Percentiles rank a stretch among this genome's conserved stretches.
These are phyloP conservation scores for Lyophyllum atratum DNA, from an alignment of 768 basidiomycete genomes.

Conservation along the genomic window DNA sequence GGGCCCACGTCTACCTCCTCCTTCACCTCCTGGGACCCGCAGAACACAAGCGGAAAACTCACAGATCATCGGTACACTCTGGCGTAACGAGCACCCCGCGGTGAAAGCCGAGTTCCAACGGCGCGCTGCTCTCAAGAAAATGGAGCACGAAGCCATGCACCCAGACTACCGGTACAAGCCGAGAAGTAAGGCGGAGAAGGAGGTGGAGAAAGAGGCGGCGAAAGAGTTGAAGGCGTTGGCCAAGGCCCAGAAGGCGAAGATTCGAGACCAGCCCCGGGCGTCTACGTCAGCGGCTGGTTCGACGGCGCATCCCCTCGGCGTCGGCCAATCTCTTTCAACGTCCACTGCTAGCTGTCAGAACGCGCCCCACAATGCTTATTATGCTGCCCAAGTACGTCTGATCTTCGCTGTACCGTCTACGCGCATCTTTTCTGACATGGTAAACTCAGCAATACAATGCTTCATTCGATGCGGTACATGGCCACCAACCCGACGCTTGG, in stretches of 20 bases:
- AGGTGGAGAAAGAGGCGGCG: neutral
- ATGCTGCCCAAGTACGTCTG: neutral
- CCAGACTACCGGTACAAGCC: conserved; percentile 9
- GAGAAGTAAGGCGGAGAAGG: neutral
- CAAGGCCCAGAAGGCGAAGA: neutral
- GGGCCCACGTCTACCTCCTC: neutral
- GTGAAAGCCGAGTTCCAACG: conserved; percentile 4
- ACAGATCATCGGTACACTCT: conserved; percentile 1
- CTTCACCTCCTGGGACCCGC: neutral
- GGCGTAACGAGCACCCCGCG: conserved; percentile 3
- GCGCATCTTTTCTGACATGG: neutral
- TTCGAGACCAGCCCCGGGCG: neutral
- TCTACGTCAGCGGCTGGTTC: neutral
- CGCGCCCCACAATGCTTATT: neutral
- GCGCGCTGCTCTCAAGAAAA: neutral
- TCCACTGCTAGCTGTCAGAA: neutral
- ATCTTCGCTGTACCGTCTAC: neutral
- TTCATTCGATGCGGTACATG: neutral
- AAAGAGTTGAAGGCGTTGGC: neutral
- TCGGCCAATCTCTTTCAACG: neutral
- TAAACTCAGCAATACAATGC: neutral
- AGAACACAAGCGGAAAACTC: conserved; percentile 6
- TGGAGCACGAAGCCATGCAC: conserved; percentile 6
- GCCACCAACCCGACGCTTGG: neutral
- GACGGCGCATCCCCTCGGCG: neutral